Evolutionary conservation across 2,329 filamentous ascomycete genomes (phyloP).

Genomic region (Neospermospora avenae): DNA sequence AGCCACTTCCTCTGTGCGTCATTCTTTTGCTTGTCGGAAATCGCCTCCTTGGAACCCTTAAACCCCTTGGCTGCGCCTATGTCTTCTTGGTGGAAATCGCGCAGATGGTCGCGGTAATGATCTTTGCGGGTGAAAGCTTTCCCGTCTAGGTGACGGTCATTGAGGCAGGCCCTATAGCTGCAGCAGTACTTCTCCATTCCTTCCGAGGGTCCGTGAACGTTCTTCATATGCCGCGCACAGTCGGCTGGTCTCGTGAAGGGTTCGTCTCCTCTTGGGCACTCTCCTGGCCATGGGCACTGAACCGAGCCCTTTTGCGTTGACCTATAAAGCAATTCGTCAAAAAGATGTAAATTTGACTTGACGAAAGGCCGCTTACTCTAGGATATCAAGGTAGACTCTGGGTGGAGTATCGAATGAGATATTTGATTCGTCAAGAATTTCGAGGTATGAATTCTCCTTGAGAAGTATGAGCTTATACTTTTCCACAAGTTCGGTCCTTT

Average conservation of each 20-base stretch:
- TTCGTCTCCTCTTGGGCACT: conserved; percentile 18
- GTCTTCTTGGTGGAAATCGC: conserved; percentile 46
- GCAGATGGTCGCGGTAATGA: conserved; percentile 46
- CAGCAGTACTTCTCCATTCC: conserved; percentile 31
- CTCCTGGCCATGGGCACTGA: conserved; percentile 24
- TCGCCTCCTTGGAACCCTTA: conserved; percentile 11
- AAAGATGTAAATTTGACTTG: neutral
- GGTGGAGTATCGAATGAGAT: conserved; percentile 11
- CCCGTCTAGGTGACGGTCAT: conserved; percentile 16
- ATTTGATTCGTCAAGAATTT: conserved; percentile 10
- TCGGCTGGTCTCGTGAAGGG: conserved; percentile 36
- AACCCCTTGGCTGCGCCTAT: conserved; percentile 24
- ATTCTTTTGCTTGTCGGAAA: conserved; percentile 8
- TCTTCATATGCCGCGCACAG: conserved; percentile 37
- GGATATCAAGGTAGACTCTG: conserved; percentile 21
- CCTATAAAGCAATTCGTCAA: conserved; percentile 6
- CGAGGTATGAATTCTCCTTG: conserved; percentile 20
- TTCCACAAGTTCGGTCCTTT: conserved; percentile 9
- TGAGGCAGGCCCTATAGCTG: conserved; percentile 30
- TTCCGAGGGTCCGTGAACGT: conserved; percentile 30
- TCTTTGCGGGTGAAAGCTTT: conserved; percentile 45
- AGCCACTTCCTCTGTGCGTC: conserved; percentile 25
- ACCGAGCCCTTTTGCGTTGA: conserved; percentile 15
- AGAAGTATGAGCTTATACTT: conserved; percentile 24
- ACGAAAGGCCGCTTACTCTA: conserved; percentile 9